phyloP scores from a whole-genome alignment of 2,329 filamentous ascomycete genomes.

The Apiospora saccharicola region DNA sequence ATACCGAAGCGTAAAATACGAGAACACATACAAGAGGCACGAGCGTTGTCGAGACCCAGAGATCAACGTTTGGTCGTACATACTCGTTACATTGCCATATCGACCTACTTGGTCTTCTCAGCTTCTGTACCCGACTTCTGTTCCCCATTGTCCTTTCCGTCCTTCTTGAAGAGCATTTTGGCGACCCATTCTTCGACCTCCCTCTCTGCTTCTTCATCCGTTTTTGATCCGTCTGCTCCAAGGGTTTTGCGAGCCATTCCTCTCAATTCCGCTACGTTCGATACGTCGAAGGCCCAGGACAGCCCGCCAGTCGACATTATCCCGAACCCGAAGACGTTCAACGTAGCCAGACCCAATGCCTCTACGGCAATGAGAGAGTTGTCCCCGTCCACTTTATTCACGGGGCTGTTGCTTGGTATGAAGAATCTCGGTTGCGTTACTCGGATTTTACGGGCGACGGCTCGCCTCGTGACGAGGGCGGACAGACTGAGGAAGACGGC shows the following conservation, averaged over 20 bases:
- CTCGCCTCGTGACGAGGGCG: constrained; percentile 73
- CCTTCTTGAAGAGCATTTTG: constrained; percentile 65
- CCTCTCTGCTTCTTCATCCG: constrained; percentile 61
- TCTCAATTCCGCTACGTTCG: constrained; percentile 70
- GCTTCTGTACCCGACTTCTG: constrained; percentile 26
- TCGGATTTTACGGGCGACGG: constrained; percentile 69
- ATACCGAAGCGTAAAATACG: background rate
- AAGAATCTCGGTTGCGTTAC: constrained; percentile 75
- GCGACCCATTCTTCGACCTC: constrained; percentile 70
- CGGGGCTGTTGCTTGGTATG: constrained; percentile 61
- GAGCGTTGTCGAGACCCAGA: background rate
- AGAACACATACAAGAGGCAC: background rate
- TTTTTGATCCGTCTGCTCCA: constrained; percentile 41
- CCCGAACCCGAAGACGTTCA: constrained; percentile 80
- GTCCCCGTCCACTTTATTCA: constrained; percentile 59
- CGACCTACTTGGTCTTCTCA: constrained; percentile 25
- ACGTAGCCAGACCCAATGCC: constrained; percentile 84
- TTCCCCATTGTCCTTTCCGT: constrained; percentile 42
- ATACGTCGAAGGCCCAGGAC: constrained; percentile 81
- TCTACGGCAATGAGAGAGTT: constrained; percentile 78
- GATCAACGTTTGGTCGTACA: background rate
- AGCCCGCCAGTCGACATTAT: constrained; percentile 78
- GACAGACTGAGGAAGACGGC: constrained; percentile 78
- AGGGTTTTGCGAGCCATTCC: constrained; percentile 54
- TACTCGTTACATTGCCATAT: constrained; percentile 14